phyloP scores from a whole-genome alignment of 768 basidiomycete species.

The Rickenella mellea region DNA sequence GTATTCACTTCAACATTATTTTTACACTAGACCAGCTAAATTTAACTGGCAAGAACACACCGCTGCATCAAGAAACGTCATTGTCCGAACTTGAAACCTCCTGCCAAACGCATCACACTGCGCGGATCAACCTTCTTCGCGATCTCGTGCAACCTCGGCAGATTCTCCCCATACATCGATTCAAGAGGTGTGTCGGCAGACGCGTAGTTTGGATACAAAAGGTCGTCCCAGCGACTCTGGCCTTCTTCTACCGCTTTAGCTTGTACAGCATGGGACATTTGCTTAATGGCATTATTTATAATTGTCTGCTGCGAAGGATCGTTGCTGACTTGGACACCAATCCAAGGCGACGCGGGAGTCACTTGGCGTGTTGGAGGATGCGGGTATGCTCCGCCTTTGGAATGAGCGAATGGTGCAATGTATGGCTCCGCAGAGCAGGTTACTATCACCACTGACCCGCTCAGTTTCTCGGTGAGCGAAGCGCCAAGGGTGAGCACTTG shows the following conservation, averaged over 20 bases:
- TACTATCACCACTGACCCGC: not conserved
- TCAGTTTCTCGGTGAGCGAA: not conserved
- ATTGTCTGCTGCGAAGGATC: not conserved
- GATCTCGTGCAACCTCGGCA: slow-evolving; percentile 8
- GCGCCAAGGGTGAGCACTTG: not conserved
- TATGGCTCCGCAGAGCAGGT: not conserved
- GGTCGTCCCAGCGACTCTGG: slow-evolving; percentile 5
- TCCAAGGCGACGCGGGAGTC: not conserved
- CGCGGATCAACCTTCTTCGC: slow-evolving; percentile 7
- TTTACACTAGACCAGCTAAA: too few species aligned
- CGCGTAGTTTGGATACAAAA: slow-evolving; percentile 13
- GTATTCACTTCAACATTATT: too few species aligned
- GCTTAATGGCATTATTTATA: not conserved
- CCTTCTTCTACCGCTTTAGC: slow-evolving; percentile 7
- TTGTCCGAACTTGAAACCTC: slow-evolving; percentile 13
- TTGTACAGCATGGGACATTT: slow-evolving; percentile 3
- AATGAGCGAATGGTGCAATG: not conserved
- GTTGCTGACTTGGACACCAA: too few species aligned
- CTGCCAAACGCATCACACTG: slow-evolving; percentile 12
- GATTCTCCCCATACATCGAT: slow-evolving; percentile 9
- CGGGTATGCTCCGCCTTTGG: not conserved
- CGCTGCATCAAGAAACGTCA: too few species aligned
- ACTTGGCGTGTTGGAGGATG: not conserved
- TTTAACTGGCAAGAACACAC: too few species aligned
- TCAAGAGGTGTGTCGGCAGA: slow-evolving; percentile 6